Evolutionary conservation across 352 stramenopile species (phyloP), one percentile per base, ranked within the genome.

Genomic region (Phytophthora podocarpi): DNA sequence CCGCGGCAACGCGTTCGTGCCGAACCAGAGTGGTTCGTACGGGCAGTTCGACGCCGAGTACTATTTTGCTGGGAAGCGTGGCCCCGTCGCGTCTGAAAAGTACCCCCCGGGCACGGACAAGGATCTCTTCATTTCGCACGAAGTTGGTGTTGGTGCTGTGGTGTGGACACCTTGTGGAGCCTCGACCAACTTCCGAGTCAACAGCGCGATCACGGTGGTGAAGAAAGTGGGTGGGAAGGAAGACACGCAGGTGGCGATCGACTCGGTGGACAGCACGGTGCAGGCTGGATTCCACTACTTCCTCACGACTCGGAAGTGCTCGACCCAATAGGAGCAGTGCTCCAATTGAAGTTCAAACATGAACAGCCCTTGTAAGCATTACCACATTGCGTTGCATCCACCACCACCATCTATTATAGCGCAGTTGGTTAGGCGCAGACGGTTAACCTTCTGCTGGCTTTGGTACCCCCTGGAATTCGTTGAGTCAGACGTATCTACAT

Each of bases 1-100:
- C 50, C 73, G 73, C 18, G 73, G 73, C 36, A 79, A 82, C 45
- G 73, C 54, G 12, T 76, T 67, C 43, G 75, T 84, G 2, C 72
- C 75, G 3, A 66, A 60, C 23, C 43, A 40, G 7, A 72, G 61
- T 37, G 63, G 67, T 10, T 67, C 71, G 5, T 74, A 69, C 36
- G 75, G 61, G 13, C 68, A 81, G 57, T 84, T 81, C 43, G 62
- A 84, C 32, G 72, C 72, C n/a, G 72, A 85, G 56, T 85, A 85
- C 50, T 85, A 80, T 65, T 82, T 85, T 16, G 75, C 75, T n/a
- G 75, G 75, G 15, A 63, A 78, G 32, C 66, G 70, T 16, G 75
- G 75, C 3, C 75, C 75, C 4, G 35, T 60, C 0, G 55, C 62
- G 10, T 49, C 40, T 32, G 47, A 84, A 34, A 75, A 67, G 28